These are phyloP conservation scores for Fusarium sp. DNA, from an alignment of 2,329 filamentous ascomycete species.

Conservation along the genomic window DNA sequence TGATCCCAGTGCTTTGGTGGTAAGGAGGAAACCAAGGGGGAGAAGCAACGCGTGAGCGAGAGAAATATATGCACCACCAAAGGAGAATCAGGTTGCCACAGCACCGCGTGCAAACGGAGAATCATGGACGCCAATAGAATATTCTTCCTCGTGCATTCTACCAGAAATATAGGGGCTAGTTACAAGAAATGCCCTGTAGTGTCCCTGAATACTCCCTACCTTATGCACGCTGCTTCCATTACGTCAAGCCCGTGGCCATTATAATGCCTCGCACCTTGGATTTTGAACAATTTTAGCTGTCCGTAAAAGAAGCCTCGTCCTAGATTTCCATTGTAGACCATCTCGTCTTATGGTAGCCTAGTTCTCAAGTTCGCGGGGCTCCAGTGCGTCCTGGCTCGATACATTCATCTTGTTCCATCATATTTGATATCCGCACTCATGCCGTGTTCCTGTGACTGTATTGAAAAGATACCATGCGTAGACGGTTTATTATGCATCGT, in stretches of 20 bases:
- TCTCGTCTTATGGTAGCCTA: background rate
- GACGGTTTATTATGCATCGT: background rate
- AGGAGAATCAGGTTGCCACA: constrained; percentile 8
- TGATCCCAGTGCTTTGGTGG: constrained; percentile 5
- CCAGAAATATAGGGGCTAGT: background rate
- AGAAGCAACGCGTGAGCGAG: background rate
- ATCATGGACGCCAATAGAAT: background rate
- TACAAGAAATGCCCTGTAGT: background rate
- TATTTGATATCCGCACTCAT: background rate
- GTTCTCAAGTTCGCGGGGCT: background rate
- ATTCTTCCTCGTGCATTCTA: background rate
- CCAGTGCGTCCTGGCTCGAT: background rate
- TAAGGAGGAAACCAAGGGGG: background rate
- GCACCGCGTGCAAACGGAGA: constrained; percentile 8
- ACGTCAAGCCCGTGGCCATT: background rate
- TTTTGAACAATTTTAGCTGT: background rate
- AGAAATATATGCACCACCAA: constrained; percentile 9
- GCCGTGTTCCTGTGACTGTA: background rate
- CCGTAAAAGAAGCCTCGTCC: background rate
- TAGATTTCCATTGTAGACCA: background rate
- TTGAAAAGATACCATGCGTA: accelerated
- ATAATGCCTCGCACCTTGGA: background rate
- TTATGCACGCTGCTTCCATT: background rate
- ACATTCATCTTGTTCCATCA: background rate
- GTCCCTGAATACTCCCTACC: constrained; percentile 5